Evolutionary conservation across 805 yeast species (phyloP).

Genomic region (Sporopachydermia lactativora): DNA sequence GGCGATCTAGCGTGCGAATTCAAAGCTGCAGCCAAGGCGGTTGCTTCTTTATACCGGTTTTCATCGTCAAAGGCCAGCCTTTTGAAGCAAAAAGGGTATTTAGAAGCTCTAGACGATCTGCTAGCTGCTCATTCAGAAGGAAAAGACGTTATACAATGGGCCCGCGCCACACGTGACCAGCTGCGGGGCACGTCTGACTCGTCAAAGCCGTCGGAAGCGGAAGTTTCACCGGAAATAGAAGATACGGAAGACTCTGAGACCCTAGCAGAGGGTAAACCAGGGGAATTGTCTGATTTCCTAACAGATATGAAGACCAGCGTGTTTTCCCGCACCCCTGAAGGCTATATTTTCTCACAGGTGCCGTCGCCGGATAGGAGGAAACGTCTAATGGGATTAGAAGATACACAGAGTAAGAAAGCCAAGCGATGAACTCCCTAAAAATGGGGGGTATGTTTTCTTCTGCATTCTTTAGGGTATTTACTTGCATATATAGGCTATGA

Average conservation of each 20-base stretch:
- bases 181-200: too few relatives aligned
- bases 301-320: too few relatives aligned
- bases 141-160: conserved; percentile 12
- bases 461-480: too few relatives aligned
- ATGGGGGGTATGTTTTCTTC: too few relatives aligned
- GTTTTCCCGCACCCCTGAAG: neutral
- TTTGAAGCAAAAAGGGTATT: conserved; percentile 40
- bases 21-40: conserved; percentile 57
- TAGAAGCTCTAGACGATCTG: conserved; percentile 47
- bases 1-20: conserved; percentile 47
- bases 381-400: neutral
- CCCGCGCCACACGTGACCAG: conserved; percentile 2
- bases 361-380: neutral
- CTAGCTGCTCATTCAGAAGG: conserved; percentile 14
- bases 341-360: neutral
- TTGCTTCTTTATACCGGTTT: conserved; percentile 49
- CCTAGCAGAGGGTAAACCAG: too few relatives aligned
- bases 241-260: too few relatives aligned
- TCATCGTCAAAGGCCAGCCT: conserved; percentile 38
- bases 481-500: too few relatives aligned
- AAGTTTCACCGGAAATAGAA: too few relatives aligned
- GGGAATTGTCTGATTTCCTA: too few relatives aligned
- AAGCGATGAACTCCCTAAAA: too few relatives aligned
- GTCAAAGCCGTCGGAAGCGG: too few relatives aligned
- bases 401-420: neutral